Conservation (phyloP, 2,329 filamentous ascomycete species). For the Aspergillus sp. region DNA sequence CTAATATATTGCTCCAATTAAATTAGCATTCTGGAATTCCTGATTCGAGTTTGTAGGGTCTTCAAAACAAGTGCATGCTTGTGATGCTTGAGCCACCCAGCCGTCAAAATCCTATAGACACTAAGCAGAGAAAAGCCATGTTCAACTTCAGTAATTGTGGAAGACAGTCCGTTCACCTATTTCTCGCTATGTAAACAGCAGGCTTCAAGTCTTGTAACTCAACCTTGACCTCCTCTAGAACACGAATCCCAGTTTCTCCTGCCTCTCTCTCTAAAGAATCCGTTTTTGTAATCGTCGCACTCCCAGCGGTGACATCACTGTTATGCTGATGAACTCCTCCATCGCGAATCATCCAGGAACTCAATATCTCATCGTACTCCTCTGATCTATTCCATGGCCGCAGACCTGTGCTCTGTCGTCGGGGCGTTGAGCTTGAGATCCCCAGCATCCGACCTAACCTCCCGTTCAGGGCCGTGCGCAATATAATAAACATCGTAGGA, state of each 20-base stretch:
- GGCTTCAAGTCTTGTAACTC: neutral
- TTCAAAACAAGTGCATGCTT: neutral
- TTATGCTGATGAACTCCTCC: neutral
- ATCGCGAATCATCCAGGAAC: neutral
- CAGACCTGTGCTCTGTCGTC: neutral
- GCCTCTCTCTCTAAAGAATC: neutral
- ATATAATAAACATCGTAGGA: neutral
- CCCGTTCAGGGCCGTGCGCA: neutral
- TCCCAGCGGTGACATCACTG: neutral
- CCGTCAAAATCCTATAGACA: no score
- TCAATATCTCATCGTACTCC: neutral
- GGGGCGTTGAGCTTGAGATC: neutral
- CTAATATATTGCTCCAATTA: neutral
- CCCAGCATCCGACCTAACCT: neutral
- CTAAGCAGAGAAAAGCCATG: no score
- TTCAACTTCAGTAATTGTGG: neutral
- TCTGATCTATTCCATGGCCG: neutral
- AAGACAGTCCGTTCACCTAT: neutral
- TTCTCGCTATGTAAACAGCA: neutral
- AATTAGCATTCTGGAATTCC: neutral
- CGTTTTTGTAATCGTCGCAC: neutral
- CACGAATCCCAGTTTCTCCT: neutral
- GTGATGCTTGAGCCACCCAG: no score
- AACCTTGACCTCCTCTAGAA: slow-evolving; percentile 1
- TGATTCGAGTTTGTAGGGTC: neutral